phyloP scores from a whole-genome alignment of 1,284 basidiomycete species.

The Cryptococcus floricola region DNA sequence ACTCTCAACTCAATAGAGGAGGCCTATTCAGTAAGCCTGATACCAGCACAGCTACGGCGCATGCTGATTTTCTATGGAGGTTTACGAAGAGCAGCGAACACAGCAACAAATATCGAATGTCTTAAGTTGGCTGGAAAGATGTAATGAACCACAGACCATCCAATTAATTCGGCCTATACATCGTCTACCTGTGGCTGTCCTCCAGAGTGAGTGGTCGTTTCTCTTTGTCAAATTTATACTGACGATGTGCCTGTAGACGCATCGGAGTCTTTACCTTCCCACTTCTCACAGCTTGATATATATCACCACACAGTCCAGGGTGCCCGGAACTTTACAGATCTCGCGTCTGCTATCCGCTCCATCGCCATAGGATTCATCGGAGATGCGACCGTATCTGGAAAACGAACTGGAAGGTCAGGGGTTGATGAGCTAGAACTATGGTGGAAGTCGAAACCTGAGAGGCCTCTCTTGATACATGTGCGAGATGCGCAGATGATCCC shows the following conservation, averaged over 20 bases:
- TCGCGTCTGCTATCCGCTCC: slow-evolving; percentile 21
- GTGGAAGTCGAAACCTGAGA: slow-evolving; percentile 19
- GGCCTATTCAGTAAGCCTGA: slow-evolving; percentile 20
- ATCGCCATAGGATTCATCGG: slow-evolving; percentile 32
- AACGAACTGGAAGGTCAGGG: slow-evolving; percentile 30
- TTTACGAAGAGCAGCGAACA: slow-evolving; percentile 21
- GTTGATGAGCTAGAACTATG: slow-evolving; percentile 39
- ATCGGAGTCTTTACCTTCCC: slow-evolving; percentile 12
- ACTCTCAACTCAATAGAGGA: slow-evolving; percentile 13
- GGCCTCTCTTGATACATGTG: slow-evolving; percentile 31
- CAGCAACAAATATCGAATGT: slow-evolving; percentile 36
- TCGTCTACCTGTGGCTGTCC: slow-evolving; percentile 31
- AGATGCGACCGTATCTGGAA: slow-evolving; percentile 17
- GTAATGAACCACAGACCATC: slow-evolving; percentile 16
- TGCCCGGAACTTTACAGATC: slow-evolving; percentile 28
- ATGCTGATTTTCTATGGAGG: slow-evolving; percentile 8
- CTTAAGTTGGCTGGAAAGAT: slow-evolving; percentile 32
- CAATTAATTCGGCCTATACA: slow-evolving; percentile 13
- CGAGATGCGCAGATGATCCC: slow-evolving; percentile 36
- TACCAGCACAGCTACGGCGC: not conserved
- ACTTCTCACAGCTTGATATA: slow-evolving; percentile 4
- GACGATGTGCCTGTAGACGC: slow-evolving; percentile 12
- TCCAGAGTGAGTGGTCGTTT: slow-evolving; percentile 32
- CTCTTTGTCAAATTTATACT: too few species aligned
- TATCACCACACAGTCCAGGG: slow-evolving; percentile 13